These are phyloP conservation scores for Auricularia sp. DNA, from an alignment of 768 basidiomycete genomes.

Conservation along the genomic window DNA sequence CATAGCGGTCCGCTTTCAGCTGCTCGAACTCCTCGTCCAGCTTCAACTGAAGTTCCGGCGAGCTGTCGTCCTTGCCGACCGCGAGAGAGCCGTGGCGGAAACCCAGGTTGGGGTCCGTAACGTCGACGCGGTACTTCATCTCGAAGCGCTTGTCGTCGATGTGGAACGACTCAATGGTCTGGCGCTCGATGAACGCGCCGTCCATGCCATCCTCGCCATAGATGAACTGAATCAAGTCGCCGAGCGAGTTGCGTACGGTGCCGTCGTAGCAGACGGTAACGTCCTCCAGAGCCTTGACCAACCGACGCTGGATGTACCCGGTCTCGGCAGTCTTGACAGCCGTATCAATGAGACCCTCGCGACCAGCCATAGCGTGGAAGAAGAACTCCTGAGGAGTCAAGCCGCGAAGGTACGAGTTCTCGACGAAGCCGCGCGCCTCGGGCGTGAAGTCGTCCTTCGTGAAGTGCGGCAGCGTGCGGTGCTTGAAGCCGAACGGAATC, in stretches of 20 bases:
- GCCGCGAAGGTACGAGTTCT: constrained; percentile 95
- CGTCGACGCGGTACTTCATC: constrained; percentile 89
- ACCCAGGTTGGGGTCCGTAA: constrained; percentile 71
- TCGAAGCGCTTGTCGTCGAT: constrained; percentile 78
- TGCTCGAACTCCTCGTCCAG: constrained; percentile 71
- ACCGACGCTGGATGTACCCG: constrained; percentile 94
- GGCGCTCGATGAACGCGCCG: constrained; percentile 93
- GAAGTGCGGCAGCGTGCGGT: constrained; percentile 94
- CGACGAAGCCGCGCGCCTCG: constrained; percentile 95
- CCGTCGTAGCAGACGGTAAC: constrained; percentile 97
- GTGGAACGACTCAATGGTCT: constrained; percentile 83
- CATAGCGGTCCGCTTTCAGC: constrained; percentile 61
- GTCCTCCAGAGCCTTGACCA: constrained; percentile 97
- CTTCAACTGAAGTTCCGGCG: constrained; percentile 70
- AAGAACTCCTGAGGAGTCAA: constrained; percentile 98
- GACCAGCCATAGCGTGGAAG: constrained; percentile 99
- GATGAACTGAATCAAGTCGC: constrained; percentile 90
- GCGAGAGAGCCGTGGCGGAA: constrained; percentile 75
- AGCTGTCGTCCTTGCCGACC: constrained; percentile 79
- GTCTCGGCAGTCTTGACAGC: constrained; percentile 99
- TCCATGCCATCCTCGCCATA: constrained; percentile 99
- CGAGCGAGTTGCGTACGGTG: constrained; percentile 93
- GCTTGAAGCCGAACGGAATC: constrained; percentile 96
- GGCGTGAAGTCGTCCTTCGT: constrained; percentile 98
- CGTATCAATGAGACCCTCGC: constrained; percentile 97